A percentile compares a stretch with the other conserved stretches of the same genome.
phyloP scores from a whole-genome alignment of 495 filamentous ascomycete species.

The Rostrohypoxylon terebratum region DNA sequence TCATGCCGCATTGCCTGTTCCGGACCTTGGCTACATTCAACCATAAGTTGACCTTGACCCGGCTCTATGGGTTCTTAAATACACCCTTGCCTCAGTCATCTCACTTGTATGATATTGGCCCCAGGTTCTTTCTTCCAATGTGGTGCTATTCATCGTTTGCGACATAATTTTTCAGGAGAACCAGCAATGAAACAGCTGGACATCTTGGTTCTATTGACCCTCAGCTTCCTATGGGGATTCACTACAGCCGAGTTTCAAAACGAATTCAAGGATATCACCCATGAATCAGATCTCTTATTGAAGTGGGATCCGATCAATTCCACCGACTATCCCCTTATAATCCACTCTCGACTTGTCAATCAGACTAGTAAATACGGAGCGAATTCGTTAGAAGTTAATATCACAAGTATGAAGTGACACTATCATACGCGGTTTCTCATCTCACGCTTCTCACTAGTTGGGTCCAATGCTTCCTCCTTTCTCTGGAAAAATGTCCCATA shows the following conservation, averaged over 20 bases:
- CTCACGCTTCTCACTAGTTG: slow-evolving; percentile 44
- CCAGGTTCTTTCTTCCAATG: neutral
- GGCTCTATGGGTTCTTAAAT: neutral
- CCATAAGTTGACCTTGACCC: neutral
- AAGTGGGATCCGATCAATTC: slow-evolving; percentile 47
- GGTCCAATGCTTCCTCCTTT: slow-evolving; percentile 48
- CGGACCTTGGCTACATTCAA: slow-evolving; percentile 14
- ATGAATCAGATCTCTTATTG: slow-evolving; percentile 42
- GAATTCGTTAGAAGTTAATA: slow-evolving; percentile 49
- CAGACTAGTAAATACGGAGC: slow-evolving; percentile 47
- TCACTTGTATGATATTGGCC: neutral
- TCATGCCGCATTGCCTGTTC: slow-evolving; percentile 35
- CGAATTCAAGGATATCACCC: slow-evolving; percentile 45
- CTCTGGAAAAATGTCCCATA: slow-evolving; percentile 53
- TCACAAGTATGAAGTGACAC: slow-evolving; percentile 46
- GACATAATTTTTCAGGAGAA: neutral
- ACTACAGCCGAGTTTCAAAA: slow-evolving; percentile 45
- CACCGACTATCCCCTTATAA: slow-evolving; percentile 47
- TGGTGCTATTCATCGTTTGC: neutral
- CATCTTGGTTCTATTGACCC: neutral
- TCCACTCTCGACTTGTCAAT: slow-evolving; percentile 53
- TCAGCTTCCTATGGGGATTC: slow-evolving; percentile 19
- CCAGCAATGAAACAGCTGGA: slow-evolving; percentile 12
- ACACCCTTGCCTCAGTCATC: neutral
- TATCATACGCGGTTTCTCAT: neutral